Evolutionary conservation across 306 rosid genomes (phyloP).

Genomic region (Cicer arietinum): DNA sequence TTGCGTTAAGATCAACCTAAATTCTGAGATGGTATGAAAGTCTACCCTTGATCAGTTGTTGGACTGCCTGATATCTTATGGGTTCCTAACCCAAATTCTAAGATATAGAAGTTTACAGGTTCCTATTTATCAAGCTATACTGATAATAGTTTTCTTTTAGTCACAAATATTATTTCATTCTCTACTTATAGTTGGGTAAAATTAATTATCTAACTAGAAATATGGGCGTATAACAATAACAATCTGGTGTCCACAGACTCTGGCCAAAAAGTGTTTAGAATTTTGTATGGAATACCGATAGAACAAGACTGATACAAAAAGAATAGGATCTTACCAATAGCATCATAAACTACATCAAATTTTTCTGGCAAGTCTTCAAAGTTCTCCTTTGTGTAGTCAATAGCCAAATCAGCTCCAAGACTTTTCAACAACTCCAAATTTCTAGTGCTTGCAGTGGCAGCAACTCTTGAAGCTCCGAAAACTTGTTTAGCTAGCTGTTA

Average conservation of each 20-base stretch:
- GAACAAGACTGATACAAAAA: neutral
- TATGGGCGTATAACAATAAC: conserved; percentile 8
- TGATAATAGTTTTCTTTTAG: neutral
- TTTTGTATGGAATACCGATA: neutral
- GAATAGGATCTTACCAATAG: conserved; percentile 66
- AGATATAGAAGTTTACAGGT: neutral
- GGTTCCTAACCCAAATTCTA: neutral
- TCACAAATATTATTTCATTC: neutral
- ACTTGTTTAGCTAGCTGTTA: conserved; percentile 88
- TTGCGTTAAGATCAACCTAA: neutral
- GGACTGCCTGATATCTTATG: neutral
- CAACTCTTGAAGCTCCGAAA: conserved; percentile 89
- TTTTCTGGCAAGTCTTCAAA: conserved; percentile 85
- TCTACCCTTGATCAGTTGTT: neutral
- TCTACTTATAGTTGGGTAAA: neutral
- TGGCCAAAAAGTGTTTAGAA: conserved; percentile 21
- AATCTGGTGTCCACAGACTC: neutral
- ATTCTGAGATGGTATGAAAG: neutral
- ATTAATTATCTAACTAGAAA: neutral
- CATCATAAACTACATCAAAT: conserved; percentile 87
- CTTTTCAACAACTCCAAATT: conserved; percentile 80
- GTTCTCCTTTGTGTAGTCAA: conserved; percentile 89
- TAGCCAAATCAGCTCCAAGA: conserved; percentile 86
- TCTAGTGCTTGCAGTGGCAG: conserved; percentile 87
- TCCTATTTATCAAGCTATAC: neutral